phyloP scores from a whole-genome alignment of 2,329 filamentous ascomycete genomes.

The Colletotrichum lupini region DNA sequence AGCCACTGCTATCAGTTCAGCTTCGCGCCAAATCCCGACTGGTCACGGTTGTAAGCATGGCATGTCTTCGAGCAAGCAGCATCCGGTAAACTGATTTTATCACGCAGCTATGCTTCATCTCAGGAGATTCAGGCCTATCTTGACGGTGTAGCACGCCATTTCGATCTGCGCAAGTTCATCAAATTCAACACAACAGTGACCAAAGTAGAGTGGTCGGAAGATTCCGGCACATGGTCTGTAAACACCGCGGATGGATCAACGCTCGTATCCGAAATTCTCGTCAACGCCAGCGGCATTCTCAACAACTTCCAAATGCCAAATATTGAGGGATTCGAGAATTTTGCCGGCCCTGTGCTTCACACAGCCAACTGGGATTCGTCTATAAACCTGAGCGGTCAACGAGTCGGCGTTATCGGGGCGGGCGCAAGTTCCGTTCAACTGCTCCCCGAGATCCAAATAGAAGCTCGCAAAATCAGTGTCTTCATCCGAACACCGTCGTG shows the following conservation, averaged over 20 bases:
- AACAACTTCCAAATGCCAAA: slow-evolving; percentile 57
- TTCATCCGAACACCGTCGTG: slow-evolving; percentile 59
- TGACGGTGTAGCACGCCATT: slow-evolving; percentile 49
- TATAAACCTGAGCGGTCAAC: slow-evolving; percentile 46
- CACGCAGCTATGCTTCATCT: slow-evolving; percentile 46
- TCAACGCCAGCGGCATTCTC: slow-evolving; percentile 38
- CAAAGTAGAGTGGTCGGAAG: slow-evolving; percentile 49
- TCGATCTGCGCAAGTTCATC: slow-evolving; percentile 46
- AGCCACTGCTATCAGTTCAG: slow-evolving; percentile 55
- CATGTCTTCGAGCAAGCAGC: background rate
- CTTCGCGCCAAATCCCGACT: slow-evolving; percentile 54
- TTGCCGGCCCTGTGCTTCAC: slow-evolving; percentile 58
- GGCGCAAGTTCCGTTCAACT: slow-evolving; percentile 51
- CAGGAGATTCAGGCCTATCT: slow-evolving; percentile 53
- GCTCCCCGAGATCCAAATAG: slow-evolving; percentile 53
- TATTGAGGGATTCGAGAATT: slow-evolving; percentile 57
- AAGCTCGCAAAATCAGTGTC: slow-evolving; percentile 52
- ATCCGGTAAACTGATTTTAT: background rate
- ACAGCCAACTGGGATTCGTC: slow-evolving; percentile 56
- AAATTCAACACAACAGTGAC: slow-evolving; percentile 35
- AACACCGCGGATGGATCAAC: slow-evolving; percentile 36
- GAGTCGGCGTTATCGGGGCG: slow-evolving; percentile 51
- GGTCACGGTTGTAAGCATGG: slow-evolving; percentile 45
- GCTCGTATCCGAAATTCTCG: slow-evolving; percentile 34
- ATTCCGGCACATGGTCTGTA: slow-evolving; percentile 46